phyloP scores from a whole-genome alignment of 1,284 basidiomycete genomes.

The Pseudozyma thailandica region DNA sequence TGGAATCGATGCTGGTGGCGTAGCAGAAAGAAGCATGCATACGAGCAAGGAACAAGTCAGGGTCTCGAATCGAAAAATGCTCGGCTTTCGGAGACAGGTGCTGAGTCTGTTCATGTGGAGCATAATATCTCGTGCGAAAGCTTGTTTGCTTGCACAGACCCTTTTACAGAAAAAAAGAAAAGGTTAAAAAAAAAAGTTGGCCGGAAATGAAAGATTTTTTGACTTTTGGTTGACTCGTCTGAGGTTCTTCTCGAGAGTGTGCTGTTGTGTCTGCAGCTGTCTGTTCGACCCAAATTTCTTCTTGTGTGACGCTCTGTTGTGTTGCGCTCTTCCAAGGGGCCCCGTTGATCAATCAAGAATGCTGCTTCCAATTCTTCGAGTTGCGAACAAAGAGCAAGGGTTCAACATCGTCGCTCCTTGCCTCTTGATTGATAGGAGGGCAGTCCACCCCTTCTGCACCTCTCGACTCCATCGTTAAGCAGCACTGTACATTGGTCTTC shows the following conservation, averaged over 20 bases:
- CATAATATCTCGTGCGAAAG: constrained; percentile 21
- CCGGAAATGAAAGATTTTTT: background rate
- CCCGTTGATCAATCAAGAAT: background rate
- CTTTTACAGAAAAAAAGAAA: constrained; percentile 1
- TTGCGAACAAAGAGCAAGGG: constrained; percentile 9
- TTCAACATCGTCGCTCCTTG: constrained; percentile 25
- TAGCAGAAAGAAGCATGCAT: background rate
- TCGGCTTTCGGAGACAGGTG: constrained; percentile 29
- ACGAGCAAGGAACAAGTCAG: background rate
- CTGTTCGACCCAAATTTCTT: constrained; percentile 3
- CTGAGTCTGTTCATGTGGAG: constrained; percentile 24
- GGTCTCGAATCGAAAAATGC: constrained; percentile 1
- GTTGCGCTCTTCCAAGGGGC: background rate
- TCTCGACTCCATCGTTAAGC: constrained; percentile 41
- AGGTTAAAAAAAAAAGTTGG: constrained; percentile 1
- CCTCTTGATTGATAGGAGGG: constrained; percentile 46
- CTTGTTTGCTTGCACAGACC: constrained; percentile 13
- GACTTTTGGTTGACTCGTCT: constrained; percentile 14
- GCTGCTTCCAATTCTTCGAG: background rate
- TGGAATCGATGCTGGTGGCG: constrained; percentile 1
- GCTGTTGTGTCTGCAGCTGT: too few relatives aligned
- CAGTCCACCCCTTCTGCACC: constrained; percentile 49
- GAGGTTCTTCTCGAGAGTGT: too few relatives aligned
- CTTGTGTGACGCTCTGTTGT: too few relatives aligned
- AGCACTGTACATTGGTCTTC: constrained; percentile 11